Base-by-base conservation (phyloP, 179 eudicot genomes). In the Camellia oleifera region DNA sequence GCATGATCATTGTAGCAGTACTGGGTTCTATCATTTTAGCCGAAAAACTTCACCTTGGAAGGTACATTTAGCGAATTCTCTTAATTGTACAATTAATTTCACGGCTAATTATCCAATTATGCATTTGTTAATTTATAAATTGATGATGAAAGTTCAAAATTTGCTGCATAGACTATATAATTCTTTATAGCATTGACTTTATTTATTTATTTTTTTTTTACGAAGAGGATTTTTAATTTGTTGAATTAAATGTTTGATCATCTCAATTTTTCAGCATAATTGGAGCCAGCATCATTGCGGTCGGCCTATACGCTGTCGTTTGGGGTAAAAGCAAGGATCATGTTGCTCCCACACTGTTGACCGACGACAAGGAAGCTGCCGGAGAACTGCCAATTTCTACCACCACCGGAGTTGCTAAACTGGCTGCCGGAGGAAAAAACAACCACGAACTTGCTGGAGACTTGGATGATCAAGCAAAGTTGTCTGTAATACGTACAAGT, bases 1-100 rank as follows among this genome's bases (percentile, higher is more conserved):
- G 94, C 84, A 92, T 92, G 97, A 81, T 92, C 23, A 88, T 92
- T 56, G 92, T 88, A n/a, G 88, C 92, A 18, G 63, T 85, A 75
- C 73, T 92, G 62, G 85, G 97, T 76, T 74, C 88, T 32, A 17
- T 89, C 76, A 57, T 91, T 56, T 77, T 92, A 76, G 90, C 89
- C 0, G 91, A 91, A 63, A 84, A 89, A 78, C 85, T 91, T 84
- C 83, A 86, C 72, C 80, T 92, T 0, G 94, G 97, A 86, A 89
- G 93, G 95, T 90, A 90, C 12, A n/a, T 11, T 52, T 9, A 73
- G 18, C 17, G 18, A n/a, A 52, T 5, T 52, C 9, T 45, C 32
- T 1, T 32, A 32, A 32, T 32, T 32, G 32, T 32, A 32, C 32
- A 32, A 32, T 32, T 32, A 32, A 32, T 32, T 32, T 32, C 40